Conservation (phyloP, 1,284 basidiomycete species). For the Tilletia horrida region DNA sequence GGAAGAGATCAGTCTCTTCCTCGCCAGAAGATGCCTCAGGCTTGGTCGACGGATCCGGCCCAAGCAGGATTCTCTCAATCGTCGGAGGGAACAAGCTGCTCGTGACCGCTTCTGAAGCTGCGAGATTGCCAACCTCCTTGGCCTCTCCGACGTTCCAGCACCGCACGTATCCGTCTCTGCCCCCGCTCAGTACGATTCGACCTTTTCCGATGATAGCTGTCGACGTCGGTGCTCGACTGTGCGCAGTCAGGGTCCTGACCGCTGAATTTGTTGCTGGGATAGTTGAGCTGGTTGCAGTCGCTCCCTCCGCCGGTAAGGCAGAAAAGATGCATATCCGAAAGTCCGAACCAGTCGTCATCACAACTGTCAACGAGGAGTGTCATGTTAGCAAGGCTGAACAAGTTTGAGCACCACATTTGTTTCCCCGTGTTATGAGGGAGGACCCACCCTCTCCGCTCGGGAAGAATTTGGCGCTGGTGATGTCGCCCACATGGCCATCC, state of each 20-base stretch:
- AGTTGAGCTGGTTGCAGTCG: neutral
- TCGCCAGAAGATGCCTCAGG: neutral
- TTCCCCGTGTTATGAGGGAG: too few species aligned
- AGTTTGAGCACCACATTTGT: too few species aligned
- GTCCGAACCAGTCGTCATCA: slow-evolving; percentile 67
- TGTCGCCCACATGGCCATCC: slow-evolving; percentile 44
- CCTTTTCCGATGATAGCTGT: slow-evolving; percentile 12
- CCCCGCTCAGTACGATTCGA: neutral
- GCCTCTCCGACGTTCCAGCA: slow-evolving; percentile 13
- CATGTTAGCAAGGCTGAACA: neutral
- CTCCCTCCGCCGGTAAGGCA: slow-evolving; percentile 50
- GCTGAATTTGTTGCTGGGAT: neutral
- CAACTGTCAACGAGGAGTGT: slow-evolving; percentile 59
- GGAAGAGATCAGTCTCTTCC: neutral
- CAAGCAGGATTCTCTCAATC: neutral
- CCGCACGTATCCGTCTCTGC: slow-evolving; percentile 1
- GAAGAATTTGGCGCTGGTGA: slow-evolving; percentile 43
- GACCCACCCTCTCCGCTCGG: slow-evolving; percentile 43
- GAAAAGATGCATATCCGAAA: slow-evolving; percentile 65
- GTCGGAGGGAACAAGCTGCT: neutral
- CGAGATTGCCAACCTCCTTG: slow-evolving; percentile 7
- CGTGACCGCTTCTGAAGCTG: slow-evolving; percentile 2
- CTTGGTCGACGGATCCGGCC: neutral
- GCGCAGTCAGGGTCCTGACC: neutral
- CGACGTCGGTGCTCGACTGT: slow-evolving; percentile 6